Percentiles rank a stretch among this genome's conserved stretches.
Conservation (phyloP, 2,329 filamentous ascomycete genomes). For the Gyromitra esculenta region DNA sequence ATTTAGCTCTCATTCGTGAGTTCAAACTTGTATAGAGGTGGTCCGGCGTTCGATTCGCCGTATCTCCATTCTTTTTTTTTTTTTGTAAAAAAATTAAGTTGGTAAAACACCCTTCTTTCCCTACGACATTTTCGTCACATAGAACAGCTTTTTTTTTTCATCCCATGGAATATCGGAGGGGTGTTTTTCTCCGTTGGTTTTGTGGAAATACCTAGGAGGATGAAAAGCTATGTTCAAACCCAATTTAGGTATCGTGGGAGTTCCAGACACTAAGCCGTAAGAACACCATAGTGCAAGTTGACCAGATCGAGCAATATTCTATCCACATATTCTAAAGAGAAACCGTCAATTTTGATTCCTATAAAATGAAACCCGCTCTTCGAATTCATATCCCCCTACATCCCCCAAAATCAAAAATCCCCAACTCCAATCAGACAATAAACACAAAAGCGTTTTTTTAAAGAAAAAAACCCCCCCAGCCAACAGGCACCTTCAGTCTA, state of each 20-base stretch:
- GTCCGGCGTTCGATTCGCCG: conserved; percentile 31
- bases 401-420: conserved; percentile 8
- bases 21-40: conserved; percentile 1
- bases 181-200: neutral
- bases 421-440: conserved; percentile 5
- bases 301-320: neutral
- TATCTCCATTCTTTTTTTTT: conserved; percentile 14
- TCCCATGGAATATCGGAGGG: neutral
- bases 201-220: neutral
- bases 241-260: neutral
- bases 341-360: neutral
- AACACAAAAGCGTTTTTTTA: neutral
- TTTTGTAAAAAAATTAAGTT: neutral
- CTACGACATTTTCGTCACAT: neutral
- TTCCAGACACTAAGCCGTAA: neutral
- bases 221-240: neutral
- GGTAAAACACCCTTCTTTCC: neutral
- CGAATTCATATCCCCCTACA: conserved; percentile 1
- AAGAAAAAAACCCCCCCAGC: neutral
- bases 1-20: neutral
- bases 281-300: neutral
- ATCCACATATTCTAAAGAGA: neutral
- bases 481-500: neutral
- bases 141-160: neutral
- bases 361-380: neutral